Evolutionary conservation across 352 stramenopile species (phyloP).

Genomic region (Thalassiosira livingstoniorum): DNA sequence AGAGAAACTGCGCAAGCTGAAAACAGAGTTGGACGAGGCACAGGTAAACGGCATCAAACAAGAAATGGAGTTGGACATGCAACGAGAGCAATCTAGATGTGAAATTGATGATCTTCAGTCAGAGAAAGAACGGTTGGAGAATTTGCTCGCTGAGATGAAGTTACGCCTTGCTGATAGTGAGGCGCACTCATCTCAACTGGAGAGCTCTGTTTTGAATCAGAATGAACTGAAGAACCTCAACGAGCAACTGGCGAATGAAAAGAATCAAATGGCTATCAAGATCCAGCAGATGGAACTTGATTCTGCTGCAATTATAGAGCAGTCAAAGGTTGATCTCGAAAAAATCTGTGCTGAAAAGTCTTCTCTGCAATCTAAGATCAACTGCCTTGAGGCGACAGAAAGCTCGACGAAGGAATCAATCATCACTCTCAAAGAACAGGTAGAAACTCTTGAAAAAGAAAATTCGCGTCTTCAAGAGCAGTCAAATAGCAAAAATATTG

Average conservation of each 20-base stretch:
- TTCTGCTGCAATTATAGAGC: slow-evolving; percentile 12
- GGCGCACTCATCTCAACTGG: neutral
- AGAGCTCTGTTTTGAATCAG: slow-evolving; percentile 7
- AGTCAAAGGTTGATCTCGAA: slow-evolving; percentile 5
- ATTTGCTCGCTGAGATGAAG: no score
- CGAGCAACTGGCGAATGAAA: slow-evolving; percentile 9
- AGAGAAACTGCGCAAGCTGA: slow-evolving; percentile 12
- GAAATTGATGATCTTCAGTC: slow-evolving; percentile 4
- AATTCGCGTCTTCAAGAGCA: slow-evolving; percentile 16
- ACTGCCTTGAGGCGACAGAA: neutral
- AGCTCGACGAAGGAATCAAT: neutral
- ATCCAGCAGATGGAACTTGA: neutral
- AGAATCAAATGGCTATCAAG: neutral
- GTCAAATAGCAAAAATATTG: neutral
- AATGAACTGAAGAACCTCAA: slow-evolving; percentile 21
- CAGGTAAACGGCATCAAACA: neutral
- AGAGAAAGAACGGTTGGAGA: no score
- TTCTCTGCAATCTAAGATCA: slow-evolving; percentile 7
- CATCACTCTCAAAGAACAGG: slow-evolving; percentile 27
- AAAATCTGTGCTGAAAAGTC: slow-evolving; percentile 15
- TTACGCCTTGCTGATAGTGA: no score
- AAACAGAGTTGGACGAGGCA: slow-evolving; percentile 7
- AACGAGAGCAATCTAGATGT: slow-evolving; percentile 7
- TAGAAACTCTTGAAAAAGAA: slow-evolving; percentile 41
- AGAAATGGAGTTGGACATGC: neutral